Evolutionary conservation across 2,329 filamentous ascomycete genomes (phyloP).

Genomic region (Calonectria naviculata): DNA sequence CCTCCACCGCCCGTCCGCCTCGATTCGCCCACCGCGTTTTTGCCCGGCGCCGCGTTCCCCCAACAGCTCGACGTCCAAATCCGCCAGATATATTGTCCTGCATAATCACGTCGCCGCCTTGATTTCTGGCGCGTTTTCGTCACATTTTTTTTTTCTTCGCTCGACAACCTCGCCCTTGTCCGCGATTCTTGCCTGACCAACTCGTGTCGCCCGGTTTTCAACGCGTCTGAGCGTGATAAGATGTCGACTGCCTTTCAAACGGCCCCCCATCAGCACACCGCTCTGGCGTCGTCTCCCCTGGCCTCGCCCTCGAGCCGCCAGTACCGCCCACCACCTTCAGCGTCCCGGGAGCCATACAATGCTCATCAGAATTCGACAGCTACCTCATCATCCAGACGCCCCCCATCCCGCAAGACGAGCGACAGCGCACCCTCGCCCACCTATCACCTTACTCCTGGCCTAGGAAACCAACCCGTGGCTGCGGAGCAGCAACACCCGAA

Average conservation of each 20-base stretch:
- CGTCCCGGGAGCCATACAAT: conserved; percentile 68
- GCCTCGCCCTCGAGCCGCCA: conserved; percentile 61
- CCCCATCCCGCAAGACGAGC: conserved; percentile 63
- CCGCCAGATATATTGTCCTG: conserved; percentile 43
- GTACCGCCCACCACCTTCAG: conserved; percentile 63
- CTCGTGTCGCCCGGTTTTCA: conserved; percentile 24
- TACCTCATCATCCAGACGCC: conserved; percentile 64
- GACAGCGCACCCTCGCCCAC: conserved; percentile 55
- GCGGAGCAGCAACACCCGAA: conserved; percentile 54
- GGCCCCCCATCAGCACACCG: conserved; percentile 65
- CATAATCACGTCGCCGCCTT: conserved; percentile 39
- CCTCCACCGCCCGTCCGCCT: conserved; percentile 22
- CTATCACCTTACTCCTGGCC: conserved; percentile 53
- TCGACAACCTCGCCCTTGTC: conserved; percentile 14
- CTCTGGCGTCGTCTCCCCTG: conserved; percentile 61
- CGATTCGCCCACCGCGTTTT: conserved; percentile 37
- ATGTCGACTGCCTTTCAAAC: conserved; percentile 71
- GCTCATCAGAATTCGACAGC: conserved; percentile 58
- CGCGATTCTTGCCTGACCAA: conserved; percentile 11
- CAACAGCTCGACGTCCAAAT: conserved; percentile 36
- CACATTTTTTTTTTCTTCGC: conserved; percentile 22
- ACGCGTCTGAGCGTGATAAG: conserved; percentile 43
- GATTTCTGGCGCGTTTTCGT: conserved; percentile 25
- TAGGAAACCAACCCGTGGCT: conserved; percentile 59
- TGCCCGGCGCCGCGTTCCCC: conserved; percentile 33